A percentile compares a stretch with the other conserved stretches of the same genome.
phyloP scores from a whole-genome alignment of 352 stramenopile species.

The Phytophthora agathidicida region DNA sequence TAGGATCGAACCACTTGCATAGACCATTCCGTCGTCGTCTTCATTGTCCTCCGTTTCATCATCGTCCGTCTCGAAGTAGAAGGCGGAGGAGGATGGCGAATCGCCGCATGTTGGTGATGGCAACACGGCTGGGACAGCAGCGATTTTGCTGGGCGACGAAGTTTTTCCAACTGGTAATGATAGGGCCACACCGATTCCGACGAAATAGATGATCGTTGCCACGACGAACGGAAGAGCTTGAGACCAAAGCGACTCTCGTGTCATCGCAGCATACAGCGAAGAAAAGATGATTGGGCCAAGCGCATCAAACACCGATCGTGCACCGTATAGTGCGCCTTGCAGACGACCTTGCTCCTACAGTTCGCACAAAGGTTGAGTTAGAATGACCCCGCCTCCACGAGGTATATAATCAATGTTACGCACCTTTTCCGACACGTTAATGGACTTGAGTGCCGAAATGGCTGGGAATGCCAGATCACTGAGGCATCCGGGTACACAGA shows the following conservation, averaged over 20 bases:
- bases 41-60: conserved; percentile 26
- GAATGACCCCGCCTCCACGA: not conserved
- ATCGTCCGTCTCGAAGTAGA: conserved; percentile 58
- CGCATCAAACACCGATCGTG: conserved; percentile 68
- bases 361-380: not conserved
- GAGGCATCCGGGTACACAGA: conserved; percentile 46
- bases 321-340: conserved; percentile 79
- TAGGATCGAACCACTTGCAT: conserved; percentile 27
- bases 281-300: conserved; percentile 68
- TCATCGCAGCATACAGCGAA: conserved; percentile 65
- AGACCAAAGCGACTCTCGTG: conserved; percentile 40
- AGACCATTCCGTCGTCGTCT: conserved; percentile 9
- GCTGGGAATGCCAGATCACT: conserved; percentile 71
- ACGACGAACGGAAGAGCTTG: conserved; percentile 67
- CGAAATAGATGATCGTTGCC: conserved; percentile 52
- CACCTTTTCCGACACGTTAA: conserved; percentile 58
- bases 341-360: conserved; percentile 73
- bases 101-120: conserved; percentile 47
- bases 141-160: conserved; percentile 9
- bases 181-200: conserved; percentile 54
- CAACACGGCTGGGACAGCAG: conserved; percentile 26
- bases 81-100: conserved; percentile 34
- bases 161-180: conserved; percentile 36
- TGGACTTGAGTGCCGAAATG: conserved; percentile 40
- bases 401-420: not conserved